phyloP scores from a whole-genome alignment of 768 basidiomycete species.

The Trametes elegans region DNA sequence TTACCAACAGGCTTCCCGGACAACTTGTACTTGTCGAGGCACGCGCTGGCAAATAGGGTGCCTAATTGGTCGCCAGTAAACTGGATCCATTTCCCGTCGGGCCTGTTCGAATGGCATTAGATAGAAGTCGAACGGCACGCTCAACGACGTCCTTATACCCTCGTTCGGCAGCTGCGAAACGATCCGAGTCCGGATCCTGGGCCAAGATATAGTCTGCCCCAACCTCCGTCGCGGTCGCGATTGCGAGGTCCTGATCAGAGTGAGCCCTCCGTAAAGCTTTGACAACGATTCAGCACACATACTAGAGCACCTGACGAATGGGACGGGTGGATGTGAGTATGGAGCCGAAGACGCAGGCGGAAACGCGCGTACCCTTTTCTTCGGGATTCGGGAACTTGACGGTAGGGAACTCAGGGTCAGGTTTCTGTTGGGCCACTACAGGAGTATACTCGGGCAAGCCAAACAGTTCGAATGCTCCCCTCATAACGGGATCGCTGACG shows the following conservation, averaged over 20 bases:
- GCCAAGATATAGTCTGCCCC: conserved; percentile 70
- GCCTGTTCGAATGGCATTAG: conserved; percentile 26
- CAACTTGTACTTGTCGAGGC: conserved; percentile 43
- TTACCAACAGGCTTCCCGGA: conserved; percentile 45
- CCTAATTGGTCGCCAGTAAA: conserved; percentile 91
- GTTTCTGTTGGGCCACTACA: conserved; percentile 63
- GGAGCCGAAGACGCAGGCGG: background rate
- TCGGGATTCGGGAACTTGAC: conserved; percentile 88
- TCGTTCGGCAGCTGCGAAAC: conserved; percentile 77
- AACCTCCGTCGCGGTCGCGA: conserved; percentile 54
- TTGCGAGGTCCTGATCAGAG: conserved; percentile 59
- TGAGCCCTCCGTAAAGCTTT: background rate
- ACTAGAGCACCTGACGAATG: conserved; percentile 26
- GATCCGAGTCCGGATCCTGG: conserved; percentile 87
- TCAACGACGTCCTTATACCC: too few species aligned
- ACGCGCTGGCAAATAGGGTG: conserved; percentile 47
- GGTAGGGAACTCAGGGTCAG: conserved; percentile 86
- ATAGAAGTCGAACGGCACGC: too few species aligned
- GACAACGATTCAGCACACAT: background rate
- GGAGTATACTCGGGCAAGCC: conserved; percentile 59
- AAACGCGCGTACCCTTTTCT: conserved; percentile 61
- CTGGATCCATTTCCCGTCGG: conserved; percentile 57
- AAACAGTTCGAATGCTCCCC: conserved; percentile 53
- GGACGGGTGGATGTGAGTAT: background rate
- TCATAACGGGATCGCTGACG: conserved; percentile 68